Evolutionary conservation across 75 land plant genomes (phyloP), one percentile per base, ranked within the genome.

Genomic region (Isoetes taiwanensis): DNA sequence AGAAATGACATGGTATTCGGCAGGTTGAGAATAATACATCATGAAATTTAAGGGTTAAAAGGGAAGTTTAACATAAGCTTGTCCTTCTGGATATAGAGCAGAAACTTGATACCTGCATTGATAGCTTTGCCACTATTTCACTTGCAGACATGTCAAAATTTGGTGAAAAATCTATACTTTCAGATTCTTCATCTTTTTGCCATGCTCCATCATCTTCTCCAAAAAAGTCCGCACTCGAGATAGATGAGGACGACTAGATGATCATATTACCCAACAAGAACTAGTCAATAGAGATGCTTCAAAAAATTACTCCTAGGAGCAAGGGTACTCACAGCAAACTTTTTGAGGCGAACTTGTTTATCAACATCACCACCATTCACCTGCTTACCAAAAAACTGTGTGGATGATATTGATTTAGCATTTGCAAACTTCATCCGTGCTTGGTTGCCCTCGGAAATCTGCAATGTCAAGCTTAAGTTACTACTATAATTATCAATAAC

Each of bases 31-130:
- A n/a, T n/a, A n/a, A n/a, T n/a, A n/a, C n/a, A n/a, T n/a, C n/a
- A n/a, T n/a, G n/a, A n/a, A n/a, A n/a, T n/a, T n/a, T n/a, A n/a
- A n/a, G n/a, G n/a, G n/a, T n/a, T n/a, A n/a, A n/a, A n/a, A n/a
- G n/a, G n/a, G n/a, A n/a, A n/a, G n/a, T n/a, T n/a, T n/a, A n/a
- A n/a, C n/a, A n/a, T n/a, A n/a, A n/a, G n/a, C n/a, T n/a, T n/a
- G n/a, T n/a, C n/a, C n/a, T n/a, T n/a, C n/a, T n/a, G n/a, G n/a
- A n/a, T n/a, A n/a, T n/a, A n/a, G n/a, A n/a, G n/a, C n/a, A n/a
- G n/a, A n/a, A n/a, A n/a, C n/a, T n/a, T n/a, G n/a, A 16, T 76
- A 87, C 99, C 96, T 94, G 99, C 66, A 94, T 72, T 20, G 96
- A 82, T 24, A 94, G 55, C 46, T 77, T 62, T 33, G 78, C 80